These are phyloP conservation scores for Globisporangium uncinulatum DNA, from an alignment of 352 stramenopile species.

Conservation along the genomic window DNA sequence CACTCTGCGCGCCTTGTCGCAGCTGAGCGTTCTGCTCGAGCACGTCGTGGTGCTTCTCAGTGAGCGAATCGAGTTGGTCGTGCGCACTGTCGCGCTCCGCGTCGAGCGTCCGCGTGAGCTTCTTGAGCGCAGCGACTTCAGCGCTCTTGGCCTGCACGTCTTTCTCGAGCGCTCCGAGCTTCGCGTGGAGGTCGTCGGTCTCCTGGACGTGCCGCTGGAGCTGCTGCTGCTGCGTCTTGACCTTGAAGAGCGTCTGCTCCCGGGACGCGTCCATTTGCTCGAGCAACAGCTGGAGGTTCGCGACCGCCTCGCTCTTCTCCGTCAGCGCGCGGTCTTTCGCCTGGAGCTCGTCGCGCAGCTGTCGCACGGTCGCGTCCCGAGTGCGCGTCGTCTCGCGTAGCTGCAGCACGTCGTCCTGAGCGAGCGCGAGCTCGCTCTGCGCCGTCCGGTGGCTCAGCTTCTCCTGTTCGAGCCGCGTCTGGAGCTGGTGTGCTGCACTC, in stretches of 20 bases:
- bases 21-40: constrained; percentile 45
- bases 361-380: constrained; percentile 46
- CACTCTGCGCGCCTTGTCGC: constrained; percentile 25
- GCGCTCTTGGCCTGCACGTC: constrained; percentile 32
- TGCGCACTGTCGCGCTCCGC: constrained; percentile 65
- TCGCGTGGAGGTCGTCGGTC: constrained; percentile 42
- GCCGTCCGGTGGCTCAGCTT: constrained; percentile 45
- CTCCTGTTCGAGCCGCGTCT: constrained; percentile 65
- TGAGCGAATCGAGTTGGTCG: constrained; percentile 65
- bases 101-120: constrained; percentile 60
- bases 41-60: constrained; percentile 62
- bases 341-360: constrained; percentile 53
- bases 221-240: constrained; percentile 70
- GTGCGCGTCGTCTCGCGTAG: constrained; percentile 43
- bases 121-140: constrained; percentile 61
- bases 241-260: constrained; percentile 71
- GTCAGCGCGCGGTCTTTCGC: constrained; percentile 50
- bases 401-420: constrained; percentile 58
- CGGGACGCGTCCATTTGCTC: constrained; percentile 82
- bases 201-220: constrained; percentile 50
- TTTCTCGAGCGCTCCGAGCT: constrained; percentile 38
- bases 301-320: constrained; percentile 55
- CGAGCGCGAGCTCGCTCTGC: constrained; percentile 48
- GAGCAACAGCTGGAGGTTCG: constrained; percentile 70
- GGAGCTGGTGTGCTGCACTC: constrained; percentile 41